Base-by-base conservation (phyloP, 768 basidiomycete genomes). In the Ramaria rubella region DNA sequence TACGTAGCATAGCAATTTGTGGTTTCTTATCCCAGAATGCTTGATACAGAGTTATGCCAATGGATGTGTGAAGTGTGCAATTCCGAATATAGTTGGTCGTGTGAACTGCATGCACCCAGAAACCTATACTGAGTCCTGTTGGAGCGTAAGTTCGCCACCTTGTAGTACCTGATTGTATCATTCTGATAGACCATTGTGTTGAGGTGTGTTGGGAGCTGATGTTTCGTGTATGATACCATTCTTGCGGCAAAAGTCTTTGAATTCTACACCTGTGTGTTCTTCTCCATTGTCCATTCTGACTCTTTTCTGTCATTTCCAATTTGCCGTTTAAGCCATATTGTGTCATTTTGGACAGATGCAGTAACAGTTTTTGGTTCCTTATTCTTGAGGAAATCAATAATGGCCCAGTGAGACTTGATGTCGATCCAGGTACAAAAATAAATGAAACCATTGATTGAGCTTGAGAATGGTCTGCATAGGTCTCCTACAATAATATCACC, bases 141-240 rank as follows among this genome's bases (percentile, higher is more conserved):
- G 1, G 48, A 17, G 3, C 14, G 48, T 24, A 3, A 15, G n/a
- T 57, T 29, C 5, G 50, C n/a, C n/a, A n/a, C n/a, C n/a, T n/a
- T n/a, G 19, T 38, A 57, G 26, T 12, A 34, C 50, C 15, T 26
- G 49, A 33, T 50, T 49, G 5, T 36, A 5, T 7, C 48, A 29
- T 31, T 57, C 55, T 0, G 48, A 55, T 59, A 66, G 2, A 65
- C 68, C 70, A 57, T 76, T 76, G 26, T 75, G 71, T 0, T 68
- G 60, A 0, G 71, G 71, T 7, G 70, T 69, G 31, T 76, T 73
- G 2, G 71, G 74, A 4, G 66, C 67, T 0, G 67, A 71, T 0
- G 60, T 62, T 15, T 75, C 66, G 0, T 72, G 57, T 0, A 62
- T 62, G 5, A 73, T 72, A 0, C 73, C 72, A 1, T 63, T 57